phyloP scores from a whole-genome alignment of 202 grass and related monocot species.

The Schoenoplectus tabernaemontani region DNA sequence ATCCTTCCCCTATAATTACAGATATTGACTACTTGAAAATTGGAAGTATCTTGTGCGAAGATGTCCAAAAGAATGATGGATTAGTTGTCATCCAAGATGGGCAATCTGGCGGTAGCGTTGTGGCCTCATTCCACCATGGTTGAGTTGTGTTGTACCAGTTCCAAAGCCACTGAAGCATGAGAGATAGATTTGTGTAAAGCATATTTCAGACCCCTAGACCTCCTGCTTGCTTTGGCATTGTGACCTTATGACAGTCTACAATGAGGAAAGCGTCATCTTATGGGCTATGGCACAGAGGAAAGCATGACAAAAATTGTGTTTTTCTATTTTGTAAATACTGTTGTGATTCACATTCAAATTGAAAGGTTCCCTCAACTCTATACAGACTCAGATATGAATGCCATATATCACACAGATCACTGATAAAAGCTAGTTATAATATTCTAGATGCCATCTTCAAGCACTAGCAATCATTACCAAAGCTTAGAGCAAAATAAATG shows the following conservation, averaged over 20 bases:
- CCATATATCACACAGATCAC: constrained; percentile 8
- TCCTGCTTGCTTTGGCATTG: not conserved
- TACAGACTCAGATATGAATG: not conserved
- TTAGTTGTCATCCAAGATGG: no score
- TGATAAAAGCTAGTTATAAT: not conserved
- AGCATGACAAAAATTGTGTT: not conserved
- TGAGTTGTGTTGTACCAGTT: no score
- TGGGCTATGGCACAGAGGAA: not conserved
- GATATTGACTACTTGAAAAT: no score
- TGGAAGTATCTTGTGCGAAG: no score
- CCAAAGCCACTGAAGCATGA: no score
- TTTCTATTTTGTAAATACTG: not conserved
- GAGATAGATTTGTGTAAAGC: no score
- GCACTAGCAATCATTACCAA: not conserved
- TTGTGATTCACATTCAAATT: constrained; percentile 6
- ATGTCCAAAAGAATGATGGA: no score
- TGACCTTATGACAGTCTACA: not conserved
- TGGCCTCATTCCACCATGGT: no score
- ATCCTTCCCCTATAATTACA: no score
- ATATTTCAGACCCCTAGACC: not conserved
- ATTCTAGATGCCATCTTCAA: not conserved
- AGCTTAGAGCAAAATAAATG: not conserved
- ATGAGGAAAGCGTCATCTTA: not conserved
- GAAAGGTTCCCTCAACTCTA: not conserved
- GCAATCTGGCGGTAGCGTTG: no score